Conservation (phyloP, 1,284 basidiomycete genomes). For the Trichosporon sp. region DNA sequence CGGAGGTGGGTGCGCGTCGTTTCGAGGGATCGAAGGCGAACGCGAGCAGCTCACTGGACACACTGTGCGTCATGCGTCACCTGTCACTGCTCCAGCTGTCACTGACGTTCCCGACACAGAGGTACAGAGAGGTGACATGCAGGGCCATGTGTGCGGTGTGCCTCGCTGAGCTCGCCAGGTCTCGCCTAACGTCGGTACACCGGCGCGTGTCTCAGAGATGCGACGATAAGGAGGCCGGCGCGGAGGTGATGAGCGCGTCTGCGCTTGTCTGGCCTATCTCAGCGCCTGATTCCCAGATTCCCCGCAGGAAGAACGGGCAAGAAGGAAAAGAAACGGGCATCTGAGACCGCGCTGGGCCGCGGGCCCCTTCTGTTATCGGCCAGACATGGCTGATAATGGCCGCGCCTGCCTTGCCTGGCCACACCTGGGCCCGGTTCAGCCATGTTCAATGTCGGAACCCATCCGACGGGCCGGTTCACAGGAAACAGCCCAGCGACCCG, state of each 20-base stretch:
- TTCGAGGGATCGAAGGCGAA: too few species aligned
- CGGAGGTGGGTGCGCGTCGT: background rate
- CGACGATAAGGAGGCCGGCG: background rate
- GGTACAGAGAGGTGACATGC: background rate
- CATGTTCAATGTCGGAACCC: background rate
- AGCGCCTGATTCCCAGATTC: too few species aligned
- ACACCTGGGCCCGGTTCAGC: too few species aligned
- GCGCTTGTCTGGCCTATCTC: background rate
- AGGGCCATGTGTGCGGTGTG: background rate
- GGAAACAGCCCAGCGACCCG: background rate
- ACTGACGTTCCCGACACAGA: too few species aligned
- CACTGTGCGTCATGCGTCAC: too few species aligned
- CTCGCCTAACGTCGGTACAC: background rate
- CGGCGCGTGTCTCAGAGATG: background rate
- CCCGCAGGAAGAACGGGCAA: background rate
- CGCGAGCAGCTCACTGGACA: too few species aligned
- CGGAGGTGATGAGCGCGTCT: background rate
- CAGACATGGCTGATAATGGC: background rate
- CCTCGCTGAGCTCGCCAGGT: background rate
- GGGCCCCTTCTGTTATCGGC: background rate
- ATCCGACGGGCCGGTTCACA: background rate
- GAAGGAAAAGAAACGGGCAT: background rate
- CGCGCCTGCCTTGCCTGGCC: background rate
- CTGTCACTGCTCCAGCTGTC: too few species aligned
- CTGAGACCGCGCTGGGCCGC: background rate